Percentiles rank a stretch among this genome's conserved stretches.
These are phyloP conservation scores for Xylaria scruposa DNA, from an alignment of 495 filamentous ascomycete genomes.

Conservation along the genomic window DNA sequence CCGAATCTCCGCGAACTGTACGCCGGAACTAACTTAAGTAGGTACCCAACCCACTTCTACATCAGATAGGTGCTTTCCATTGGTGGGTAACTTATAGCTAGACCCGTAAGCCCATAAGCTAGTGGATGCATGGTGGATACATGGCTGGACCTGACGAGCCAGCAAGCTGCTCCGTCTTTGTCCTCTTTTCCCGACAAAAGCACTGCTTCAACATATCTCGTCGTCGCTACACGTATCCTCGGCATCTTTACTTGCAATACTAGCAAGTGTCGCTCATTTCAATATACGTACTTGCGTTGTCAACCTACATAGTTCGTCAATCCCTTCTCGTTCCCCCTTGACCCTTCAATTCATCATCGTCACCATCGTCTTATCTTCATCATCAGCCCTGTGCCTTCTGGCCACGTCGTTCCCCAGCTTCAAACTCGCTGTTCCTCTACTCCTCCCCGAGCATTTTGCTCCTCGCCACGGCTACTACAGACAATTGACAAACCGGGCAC, in stretches of 20 bases:
- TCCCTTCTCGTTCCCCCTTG: conserved; percentile 38
- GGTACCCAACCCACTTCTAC: not conserved
- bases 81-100: conserved; percentile 15
- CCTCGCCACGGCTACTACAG: conserved; percentile 45
- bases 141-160: not conserved
- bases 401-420: conserved; percentile 33
- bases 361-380: conserved; percentile 32
- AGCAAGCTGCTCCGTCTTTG: conserved; percentile 21
- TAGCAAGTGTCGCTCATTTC: conserved; percentile 15
- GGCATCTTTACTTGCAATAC: conserved; percentile 30
- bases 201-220: conserved; percentile 14
- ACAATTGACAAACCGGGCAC: conserved; percentile 37
- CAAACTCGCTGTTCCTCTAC: conserved; percentile 35
- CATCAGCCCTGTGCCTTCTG: conserved; percentile 34
- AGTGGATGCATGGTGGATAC: not conserved
- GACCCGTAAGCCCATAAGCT: not conserved
- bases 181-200: conserved; percentile 25
- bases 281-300: conserved; percentile 32
- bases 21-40: not conserved
- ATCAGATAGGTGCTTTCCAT: not conserved
- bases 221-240: conserved; percentile 23
- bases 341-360: conserved; percentile 27
- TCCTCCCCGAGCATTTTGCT: conserved; percentile 36
- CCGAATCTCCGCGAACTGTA: not conserved
- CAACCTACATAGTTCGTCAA: conserved; percentile 49